Conservation (phyloP, 2,329 filamentous ascomycete genomes). For the Incumbomyces lentus region DNA sequence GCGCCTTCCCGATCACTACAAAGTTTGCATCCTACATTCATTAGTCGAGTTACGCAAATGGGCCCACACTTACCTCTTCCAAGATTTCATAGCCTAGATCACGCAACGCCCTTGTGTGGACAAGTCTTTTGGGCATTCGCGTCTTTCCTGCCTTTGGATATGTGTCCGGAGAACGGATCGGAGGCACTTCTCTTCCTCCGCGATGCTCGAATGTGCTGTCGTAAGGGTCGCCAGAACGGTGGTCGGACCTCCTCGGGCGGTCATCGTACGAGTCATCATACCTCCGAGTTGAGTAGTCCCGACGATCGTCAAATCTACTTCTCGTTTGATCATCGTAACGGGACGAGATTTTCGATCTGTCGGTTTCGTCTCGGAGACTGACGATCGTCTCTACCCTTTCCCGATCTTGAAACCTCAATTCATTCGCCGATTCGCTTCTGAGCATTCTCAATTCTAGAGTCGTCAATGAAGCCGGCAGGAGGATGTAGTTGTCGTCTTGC, state of each 20-base stretch:
- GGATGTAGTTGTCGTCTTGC: slow-evolving; percentile 1
- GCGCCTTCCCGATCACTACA: background rate
- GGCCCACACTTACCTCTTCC: background rate
- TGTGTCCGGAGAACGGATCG: background rate
- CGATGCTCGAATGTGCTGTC: too few relatives aligned
- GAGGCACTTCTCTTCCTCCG: background rate
- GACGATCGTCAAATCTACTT: background rate
- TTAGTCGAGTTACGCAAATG: background rate
- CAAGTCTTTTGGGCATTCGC: background rate
- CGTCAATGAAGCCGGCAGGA: background rate
- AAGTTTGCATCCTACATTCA: background rate
- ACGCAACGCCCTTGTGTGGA: background rate
- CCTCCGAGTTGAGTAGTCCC: background rate
- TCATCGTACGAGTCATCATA: too few relatives aligned
- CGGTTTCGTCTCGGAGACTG: background rate
- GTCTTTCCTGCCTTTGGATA: background rate
- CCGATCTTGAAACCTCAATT: background rate
- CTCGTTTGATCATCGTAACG: background rate
- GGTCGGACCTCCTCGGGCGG: too few relatives aligned
- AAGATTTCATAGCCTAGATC: background rate
- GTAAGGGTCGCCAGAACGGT: too few relatives aligned
- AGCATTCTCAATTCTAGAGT: background rate
- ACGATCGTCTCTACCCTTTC: background rate
- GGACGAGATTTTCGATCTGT: background rate
- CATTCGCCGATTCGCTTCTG: background rate